phyloP scores from a whole-genome alignment of 2,329 filamentous ascomycete genomes.

The Mollisiaceae sp. region DNA sequence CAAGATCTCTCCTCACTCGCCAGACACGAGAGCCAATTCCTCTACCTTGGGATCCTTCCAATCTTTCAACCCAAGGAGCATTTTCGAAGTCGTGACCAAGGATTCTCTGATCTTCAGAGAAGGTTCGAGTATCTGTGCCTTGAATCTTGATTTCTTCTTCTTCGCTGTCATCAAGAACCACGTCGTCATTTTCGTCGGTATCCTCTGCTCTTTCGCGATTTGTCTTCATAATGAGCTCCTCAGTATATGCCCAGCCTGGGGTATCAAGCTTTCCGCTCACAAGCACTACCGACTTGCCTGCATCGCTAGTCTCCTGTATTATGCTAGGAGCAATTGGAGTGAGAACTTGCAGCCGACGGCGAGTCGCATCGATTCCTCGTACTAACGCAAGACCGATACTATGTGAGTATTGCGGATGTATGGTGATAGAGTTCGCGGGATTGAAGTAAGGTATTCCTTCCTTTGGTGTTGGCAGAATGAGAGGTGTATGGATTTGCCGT shows the following conservation, averaged over 20 bases:
- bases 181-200: background rate
- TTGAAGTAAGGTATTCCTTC: slow-evolving; percentile 68
- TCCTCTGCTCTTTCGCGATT: slow-evolving; percentile 31
- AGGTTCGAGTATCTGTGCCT: slow-evolving; percentile 12
- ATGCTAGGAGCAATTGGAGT: slow-evolving; percentile 58
- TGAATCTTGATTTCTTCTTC: slow-evolving; percentile 14
- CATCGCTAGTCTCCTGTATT: slow-evolving; percentile 48
- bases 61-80: slow-evolving; percentile 64
- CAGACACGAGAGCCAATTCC: slow-evolving; percentile 65
- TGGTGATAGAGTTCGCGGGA: slow-evolving; percentile 55
- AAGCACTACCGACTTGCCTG: slow-evolving; percentile 60
- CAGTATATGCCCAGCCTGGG: slow-evolving; percentile 72
- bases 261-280: slow-evolving; percentile 72
- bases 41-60: slow-evolving; percentile 59
- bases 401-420: slow-evolving; percentile 64
- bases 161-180: slow-evolving; percentile 16
- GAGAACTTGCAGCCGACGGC: slow-evolving; percentile 64
- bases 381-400: slow-evolving; percentile 70
- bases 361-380: slow-evolving; percentile 67
- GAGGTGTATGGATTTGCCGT: slow-evolving; percentile 19
- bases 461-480: slow-evolving; percentile 48
- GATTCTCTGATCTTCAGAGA: slow-evolving; percentile 16
- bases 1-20: slow-evolving; percentile 68
- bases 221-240: slow-evolving; percentile 56
- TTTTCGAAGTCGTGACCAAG: slow-evolving; percentile 42